Percentiles rank a stretch among this genome's conserved stretches.
Evolutionary conservation across 768 basidiomycete genomes (phyloP).

Genomic region (Boletus reticuloceps): DNA sequence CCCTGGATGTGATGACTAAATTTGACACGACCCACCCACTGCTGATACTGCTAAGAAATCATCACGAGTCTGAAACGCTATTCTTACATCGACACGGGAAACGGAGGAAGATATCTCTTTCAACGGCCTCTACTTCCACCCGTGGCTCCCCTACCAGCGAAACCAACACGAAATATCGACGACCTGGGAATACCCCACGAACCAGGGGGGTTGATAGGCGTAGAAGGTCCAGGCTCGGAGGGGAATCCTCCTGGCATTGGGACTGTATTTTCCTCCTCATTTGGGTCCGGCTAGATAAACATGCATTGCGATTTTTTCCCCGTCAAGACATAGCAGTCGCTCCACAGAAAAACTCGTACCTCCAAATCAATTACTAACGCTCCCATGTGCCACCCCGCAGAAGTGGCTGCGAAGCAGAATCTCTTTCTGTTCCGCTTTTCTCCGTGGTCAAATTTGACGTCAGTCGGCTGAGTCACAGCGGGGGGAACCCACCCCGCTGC

Average conservation of each 20-base stretch:
- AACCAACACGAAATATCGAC: conserved; percentile 51
- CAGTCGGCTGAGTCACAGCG: conserved; percentile 56
- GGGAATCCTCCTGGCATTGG: conserved; percentile 37
- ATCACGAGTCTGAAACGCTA: neutral
- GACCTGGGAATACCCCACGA: conserved; percentile 16
- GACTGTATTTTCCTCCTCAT: conserved; percentile 33
- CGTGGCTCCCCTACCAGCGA: conserved; percentile 51
- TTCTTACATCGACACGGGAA: conserved; percentile 8
- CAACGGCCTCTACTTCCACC: conserved; percentile 18
- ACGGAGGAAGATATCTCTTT: neutral
- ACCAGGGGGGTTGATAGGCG: conserved; percentile 8
- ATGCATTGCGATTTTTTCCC: neutral
- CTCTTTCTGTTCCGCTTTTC: conserved; percentile 47
- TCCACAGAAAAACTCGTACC: conserved; percentile 35
- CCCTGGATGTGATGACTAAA: conserved; percentile 16
- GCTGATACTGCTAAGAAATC: neutral
- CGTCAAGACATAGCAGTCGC: neutral
- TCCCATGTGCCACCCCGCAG: conserved; percentile 90
- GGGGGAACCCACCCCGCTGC: conserved; percentile 30
- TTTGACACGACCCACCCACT: neutral
- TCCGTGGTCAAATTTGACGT: conserved; percentile 70
- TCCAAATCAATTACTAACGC: conserved; percentile 85
- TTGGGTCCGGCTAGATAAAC: conserved; percentile 28
- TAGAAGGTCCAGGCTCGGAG: conserved; percentile 12
- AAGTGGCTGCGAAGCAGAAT: conserved; percentile 80